phyloP scores from a whole-genome alignment of 805 yeast species.

The Saturnispora halmiae region DNA sequence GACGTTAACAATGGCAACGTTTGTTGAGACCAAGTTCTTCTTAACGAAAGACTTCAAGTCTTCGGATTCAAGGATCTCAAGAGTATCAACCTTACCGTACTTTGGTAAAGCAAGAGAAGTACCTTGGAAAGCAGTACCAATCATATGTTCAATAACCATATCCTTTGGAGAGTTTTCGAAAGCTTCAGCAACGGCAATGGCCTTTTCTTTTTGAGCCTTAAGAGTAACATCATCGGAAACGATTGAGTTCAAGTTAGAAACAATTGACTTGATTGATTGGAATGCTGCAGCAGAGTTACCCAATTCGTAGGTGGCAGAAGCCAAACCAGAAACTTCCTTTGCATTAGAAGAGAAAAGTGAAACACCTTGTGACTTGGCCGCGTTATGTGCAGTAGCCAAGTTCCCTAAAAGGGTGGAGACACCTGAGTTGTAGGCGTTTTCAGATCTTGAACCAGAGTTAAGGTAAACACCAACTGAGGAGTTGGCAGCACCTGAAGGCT shows the following conservation, averaged over 20 bases:
- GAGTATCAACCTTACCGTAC: conserved; percentile 62
- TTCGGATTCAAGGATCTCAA: conserved; percentile 45
- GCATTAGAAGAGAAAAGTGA: conserved; percentile 43
- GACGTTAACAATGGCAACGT: conserved; percentile 56
- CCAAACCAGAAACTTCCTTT: conserved; percentile 59
- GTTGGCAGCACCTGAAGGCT: conserved; percentile 37
- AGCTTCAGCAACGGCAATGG: conserved; percentile 40
- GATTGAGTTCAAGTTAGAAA: conserved; percentile 29
- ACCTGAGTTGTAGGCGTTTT: conserved; percentile 77
- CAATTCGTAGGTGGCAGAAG: conserved; percentile 51
- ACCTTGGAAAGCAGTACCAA: conserved; percentile 81
- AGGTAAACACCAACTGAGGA: conserved; percentile 61
- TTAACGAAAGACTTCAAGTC: conserved; percentile 52
- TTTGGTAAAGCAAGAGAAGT: conserved; percentile 71
- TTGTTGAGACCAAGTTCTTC: conserved; percentile 50
- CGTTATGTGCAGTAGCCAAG: conserved; percentile 33
- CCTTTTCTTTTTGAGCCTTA: conserved; percentile 30
- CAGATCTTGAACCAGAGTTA: conserved; percentile 74
- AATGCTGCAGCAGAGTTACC: conserved; percentile 46
- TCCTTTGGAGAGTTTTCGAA: conserved; percentile 50
- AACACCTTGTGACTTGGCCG: conserved; percentile 43
- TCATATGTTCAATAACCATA: conserved; percentile 64
- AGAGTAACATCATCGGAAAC: conserved; percentile 37
- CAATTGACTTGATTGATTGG: conserved; percentile 38
- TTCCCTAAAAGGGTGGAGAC: conserved; percentile 56